A percentile compares a stretch with the other conserved stretches of the same genome.
These are phyloP conservation scores for Magnusiomyces sp. DNA, from an alignment of 1,139 yeast genomes.

Conservation along the genomic window DNA sequence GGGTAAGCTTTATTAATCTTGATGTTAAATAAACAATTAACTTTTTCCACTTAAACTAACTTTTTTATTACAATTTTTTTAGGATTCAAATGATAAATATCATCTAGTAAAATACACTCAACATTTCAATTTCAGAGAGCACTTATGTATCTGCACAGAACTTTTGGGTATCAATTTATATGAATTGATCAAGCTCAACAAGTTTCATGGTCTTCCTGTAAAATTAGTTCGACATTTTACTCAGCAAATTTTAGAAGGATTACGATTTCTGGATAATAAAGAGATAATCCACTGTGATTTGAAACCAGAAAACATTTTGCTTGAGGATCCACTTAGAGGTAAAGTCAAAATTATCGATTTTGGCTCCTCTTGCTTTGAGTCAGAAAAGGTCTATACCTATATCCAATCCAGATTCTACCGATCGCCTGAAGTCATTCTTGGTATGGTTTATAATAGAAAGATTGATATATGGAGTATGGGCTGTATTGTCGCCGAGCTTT, in stretches of 20 bases:
- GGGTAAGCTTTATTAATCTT: constrained; percentile 16
- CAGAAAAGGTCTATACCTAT: constrained; percentile 84
- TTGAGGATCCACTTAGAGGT: constrained; percentile 72
- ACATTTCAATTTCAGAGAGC: constrained; percentile 75
- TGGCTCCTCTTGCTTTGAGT: constrained; percentile 91
- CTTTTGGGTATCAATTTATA: constrained; percentile 59
- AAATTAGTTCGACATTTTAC: constrained; percentile 44
- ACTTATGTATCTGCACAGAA: constrained; percentile 75
- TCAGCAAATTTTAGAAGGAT: constrained; percentile 48
- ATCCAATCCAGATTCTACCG: constrained; percentile 93
- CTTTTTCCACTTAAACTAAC: constrained; percentile 8
- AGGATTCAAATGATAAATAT: constrained; percentile 38
- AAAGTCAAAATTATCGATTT: constrained; percentile 90
- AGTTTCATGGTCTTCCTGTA: constrained; percentile 55
- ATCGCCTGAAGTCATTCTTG: constrained; percentile 84
- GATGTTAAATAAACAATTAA: no score
- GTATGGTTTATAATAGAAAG: constrained; percentile 58
- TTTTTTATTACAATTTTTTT: no score
- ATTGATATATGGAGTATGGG: constrained; percentile 82
- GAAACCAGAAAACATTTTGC: constrained; percentile 91
- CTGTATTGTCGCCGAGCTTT: constrained; percentile 57
- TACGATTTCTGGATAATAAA: constrained; percentile 49
- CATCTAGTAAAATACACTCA: constrained; percentile 51
- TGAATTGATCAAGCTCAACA: constrained; percentile 52
- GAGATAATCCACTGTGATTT: constrained; percentile 71